Evolutionary conservation across 805 yeast genomes (phyloP).

Genomic region (Candida maltosa): DNA sequence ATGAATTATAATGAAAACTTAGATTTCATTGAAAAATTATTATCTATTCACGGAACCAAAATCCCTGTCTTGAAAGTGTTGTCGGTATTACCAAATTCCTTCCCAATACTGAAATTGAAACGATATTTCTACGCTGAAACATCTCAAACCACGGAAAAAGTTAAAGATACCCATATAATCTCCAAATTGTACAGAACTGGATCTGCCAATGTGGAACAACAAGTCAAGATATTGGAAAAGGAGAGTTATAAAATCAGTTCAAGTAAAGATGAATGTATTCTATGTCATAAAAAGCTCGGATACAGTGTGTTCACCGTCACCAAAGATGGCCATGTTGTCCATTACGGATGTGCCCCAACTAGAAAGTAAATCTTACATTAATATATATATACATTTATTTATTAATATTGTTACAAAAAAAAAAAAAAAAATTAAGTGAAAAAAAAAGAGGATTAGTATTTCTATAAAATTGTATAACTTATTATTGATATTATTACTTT

Average conservation of each 20-base stretch:
- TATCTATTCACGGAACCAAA: conserved; percentile 44
- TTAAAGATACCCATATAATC: conserved; percentile 39
- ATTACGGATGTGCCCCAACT: conserved; percentile 48
- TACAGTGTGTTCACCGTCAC: conserved; percentile 50
- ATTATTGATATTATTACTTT: conserved; percentile 5
- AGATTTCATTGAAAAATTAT: conserved; percentile 37
- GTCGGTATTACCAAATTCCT: conserved; percentile 47
- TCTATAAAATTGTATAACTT: neutral
- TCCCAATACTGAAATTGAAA: conserved; percentile 43
- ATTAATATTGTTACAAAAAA: neutral
- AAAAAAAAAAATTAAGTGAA: neutral
- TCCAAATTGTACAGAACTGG: conserved; percentile 54
- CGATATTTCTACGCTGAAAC: conserved; percentile 45
- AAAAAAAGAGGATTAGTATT: neutral
- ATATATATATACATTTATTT: neutral
- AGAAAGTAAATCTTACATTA: neutral
- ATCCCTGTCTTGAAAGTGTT: conserved; percentile 47
- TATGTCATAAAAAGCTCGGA: conserved; percentile 58
- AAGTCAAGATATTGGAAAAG: conserved; percentile 36
- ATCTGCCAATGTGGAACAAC: conserved; percentile 43
- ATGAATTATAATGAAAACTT: conserved; percentile 31
- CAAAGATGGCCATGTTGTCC: conserved; percentile 45
- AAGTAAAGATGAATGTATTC: conserved; percentile 45
- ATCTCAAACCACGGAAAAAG: conserved; percentile 33
- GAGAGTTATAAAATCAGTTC: conserved; percentile 36